Evolutionary conservation across 1,139 yeast genomes (phyloP).

Genomic region (Suhomyces bolitotheri): DNA sequence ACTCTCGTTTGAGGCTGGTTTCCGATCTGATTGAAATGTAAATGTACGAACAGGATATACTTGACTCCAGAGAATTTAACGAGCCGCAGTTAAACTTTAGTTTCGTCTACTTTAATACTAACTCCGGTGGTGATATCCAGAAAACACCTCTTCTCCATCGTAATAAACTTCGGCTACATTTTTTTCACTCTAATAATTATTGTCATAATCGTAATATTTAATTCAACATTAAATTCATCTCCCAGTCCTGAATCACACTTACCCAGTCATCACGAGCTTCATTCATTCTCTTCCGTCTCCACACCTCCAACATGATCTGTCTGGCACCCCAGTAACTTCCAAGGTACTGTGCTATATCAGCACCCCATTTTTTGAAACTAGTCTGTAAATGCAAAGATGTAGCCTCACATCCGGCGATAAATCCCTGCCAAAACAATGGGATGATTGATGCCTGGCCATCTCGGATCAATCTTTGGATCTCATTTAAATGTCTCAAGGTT

Average conservation of each 20-base stretch:
- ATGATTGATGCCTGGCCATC: conserved; percentile 59
- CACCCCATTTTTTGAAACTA: conserved; percentile 79
- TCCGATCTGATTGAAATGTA: too few relatives aligned
- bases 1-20: too few relatives aligned
- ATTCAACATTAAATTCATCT: conserved; percentile 76
- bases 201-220: too few relatives aligned
- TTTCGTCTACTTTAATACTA: too few relatives aligned
- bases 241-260: conserved; percentile 79
- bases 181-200: too few relatives aligned
- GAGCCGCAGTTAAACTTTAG: too few relatives aligned
- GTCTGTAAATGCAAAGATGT: conserved; percentile 56
- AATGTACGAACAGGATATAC: too few relatives aligned
- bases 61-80: too few relatives aligned
- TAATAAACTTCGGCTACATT: too few relatives aligned
- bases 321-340: conserved; percentile 89
- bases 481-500: conserved; percentile 65
- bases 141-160: too few relatives aligned
- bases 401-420: conserved; percentile 86
- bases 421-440: conserved; percentile 88
- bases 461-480: conserved; percentile 58
- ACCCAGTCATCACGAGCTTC: conserved; percentile 72
- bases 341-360: conserved; percentile 69
- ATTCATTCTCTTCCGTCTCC: conserved; percentile 69
- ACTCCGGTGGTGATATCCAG: too few relatives aligned
- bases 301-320: conserved; percentile 81